Percentiles rank a stretch among this genome's conserved stretches.
Evolutionary conservation across 176 grass and related monocot species (phyloP).

Genomic region (Paspalum notatum): DNA sequence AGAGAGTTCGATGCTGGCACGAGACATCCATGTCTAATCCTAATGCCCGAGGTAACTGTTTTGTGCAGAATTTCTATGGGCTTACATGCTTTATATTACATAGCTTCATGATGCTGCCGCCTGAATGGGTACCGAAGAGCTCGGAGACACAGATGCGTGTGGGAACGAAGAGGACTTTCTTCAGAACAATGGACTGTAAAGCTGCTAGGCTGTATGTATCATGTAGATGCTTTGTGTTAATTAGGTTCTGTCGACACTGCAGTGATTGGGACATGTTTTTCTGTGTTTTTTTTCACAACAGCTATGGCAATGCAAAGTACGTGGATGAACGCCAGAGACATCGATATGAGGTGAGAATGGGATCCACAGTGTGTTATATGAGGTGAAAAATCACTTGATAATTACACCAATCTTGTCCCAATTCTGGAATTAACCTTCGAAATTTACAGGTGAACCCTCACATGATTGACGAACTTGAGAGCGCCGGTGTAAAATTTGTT

Average conservation of each 20-base stretch:
- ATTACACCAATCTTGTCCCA: not conserved
- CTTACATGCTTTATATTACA: not conserved
- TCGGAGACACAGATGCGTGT: conserved; percentile 57
- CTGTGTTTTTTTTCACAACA: conserved; percentile 5
- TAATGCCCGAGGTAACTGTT: conserved; percentile 51
- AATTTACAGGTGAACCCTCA: conserved; percentile 59
- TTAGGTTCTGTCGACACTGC: not conserved
- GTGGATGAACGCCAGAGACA: conserved; percentile 64
- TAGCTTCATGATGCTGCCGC: conserved; percentile 16
- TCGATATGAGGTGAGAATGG: conserved; percentile 54
- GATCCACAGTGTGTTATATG: not conserved
- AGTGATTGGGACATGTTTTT: not conserved
- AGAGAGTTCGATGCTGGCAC: conserved; percentile 46
- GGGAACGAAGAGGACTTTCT: conserved; percentile 51
- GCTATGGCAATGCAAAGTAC: conserved; percentile 51
- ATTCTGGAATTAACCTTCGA: not conserved
- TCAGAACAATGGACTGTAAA: conserved; percentile 47
- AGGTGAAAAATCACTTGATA: not conserved
- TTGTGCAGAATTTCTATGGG: not conserved
- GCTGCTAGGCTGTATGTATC: conserved; percentile 57
- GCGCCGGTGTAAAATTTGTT: conserved; percentile 54
- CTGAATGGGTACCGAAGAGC: conserved; percentile 26
- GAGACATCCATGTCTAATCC: conserved; percentile 52
- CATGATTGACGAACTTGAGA: conserved; percentile 58
- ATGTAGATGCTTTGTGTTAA: not conserved